Evolutionary conservation across 202 grass and related monocot species (phyloP), one percentile per base, ranked within the genome.

Genomic region (Miscanthus sacchariflorus): DNA sequence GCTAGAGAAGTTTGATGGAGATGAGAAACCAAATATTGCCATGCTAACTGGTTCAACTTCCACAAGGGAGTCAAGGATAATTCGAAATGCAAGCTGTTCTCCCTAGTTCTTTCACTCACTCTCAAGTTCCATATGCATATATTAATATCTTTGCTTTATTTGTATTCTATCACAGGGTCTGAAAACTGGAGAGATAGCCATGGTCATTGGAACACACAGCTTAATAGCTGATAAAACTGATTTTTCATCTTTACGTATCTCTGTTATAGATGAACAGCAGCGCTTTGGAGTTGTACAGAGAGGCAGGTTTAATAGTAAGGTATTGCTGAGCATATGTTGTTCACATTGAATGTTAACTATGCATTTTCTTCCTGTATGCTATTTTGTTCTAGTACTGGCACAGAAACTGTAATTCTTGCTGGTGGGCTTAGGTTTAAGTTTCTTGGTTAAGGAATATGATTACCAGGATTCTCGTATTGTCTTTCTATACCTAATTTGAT

Each of bases 191-290:
- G 97, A 99, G 70, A 92, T 96, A 89, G 88, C 84, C 40, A 93
- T 99, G 92, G 97, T 99, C 68, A 93, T 99, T 19, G 97, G 97
- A 90, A 99, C 96, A 80, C 94, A 96, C 81, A 92, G 91, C 83
- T 89, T 99, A 79, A 93, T 96, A 81, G 93, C 86, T 84, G 91
- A 95, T 76, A 99, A 90, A 90, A 91, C 95, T 68, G 84, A 92
- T 80, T 96, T 95, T 78, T 85, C 27, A 74, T 85, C 82, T 85
- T 88, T 99, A 81, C 91, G 90, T 65, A 92, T 99, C 46, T 92
- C 93, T 78, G 86, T 96, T 49, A 88, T 99, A 86, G 97, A 99
- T 91, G 96, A 99, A 82, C 92, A 95, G 48, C 89, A 99, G 54
- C 82, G 91, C 13, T 99, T 99, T 82, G 92, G 93, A 89, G 94